Conservation (phyloP, 1,139 yeast species). For the Pichia sp. region DNA sequence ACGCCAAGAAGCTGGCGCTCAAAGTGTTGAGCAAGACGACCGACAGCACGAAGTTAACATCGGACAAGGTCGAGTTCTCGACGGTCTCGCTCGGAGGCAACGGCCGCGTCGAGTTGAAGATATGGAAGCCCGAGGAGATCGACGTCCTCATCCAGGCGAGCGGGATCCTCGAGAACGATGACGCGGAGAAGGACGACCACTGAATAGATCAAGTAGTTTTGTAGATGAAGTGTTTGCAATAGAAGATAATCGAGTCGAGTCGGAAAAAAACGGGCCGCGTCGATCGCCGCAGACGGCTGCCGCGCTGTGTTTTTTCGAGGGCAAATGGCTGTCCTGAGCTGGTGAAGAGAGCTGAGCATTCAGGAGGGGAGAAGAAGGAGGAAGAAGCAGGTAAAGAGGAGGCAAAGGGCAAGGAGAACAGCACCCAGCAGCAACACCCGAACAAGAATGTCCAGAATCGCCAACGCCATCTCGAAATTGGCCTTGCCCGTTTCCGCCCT, state of each 20-base stretch:
- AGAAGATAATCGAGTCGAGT: no score
- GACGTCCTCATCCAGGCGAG: slow-evolving; percentile 37
- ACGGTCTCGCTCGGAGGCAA: slow-evolving; percentile 51
- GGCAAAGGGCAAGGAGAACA: neutral
- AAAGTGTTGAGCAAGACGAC: slow-evolving; percentile 92
- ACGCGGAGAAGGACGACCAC: neutral
- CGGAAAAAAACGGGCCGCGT: no score
- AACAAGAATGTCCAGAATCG: slow-evolving; percentile 24
- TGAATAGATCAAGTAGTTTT: no score
- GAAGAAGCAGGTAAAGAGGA: neutral
- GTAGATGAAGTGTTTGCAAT: no score
- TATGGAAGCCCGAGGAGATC: slow-evolving; percentile 73
- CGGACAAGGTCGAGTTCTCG: slow-evolving; percentile 88
- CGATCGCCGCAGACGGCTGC: no score
- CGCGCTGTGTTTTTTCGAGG: no score
- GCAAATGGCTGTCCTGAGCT: no score
- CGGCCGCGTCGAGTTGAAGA: slow-evolving; percentile 60
- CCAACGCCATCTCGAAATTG: slow-evolving; percentile 49
- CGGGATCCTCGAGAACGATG: slow-evolving; percentile 59
- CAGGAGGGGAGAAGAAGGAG: no score
- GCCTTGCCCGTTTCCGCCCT: slow-evolving; percentile 73
- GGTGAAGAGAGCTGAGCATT: no score
- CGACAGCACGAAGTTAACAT: slow-evolving; percentile 79
- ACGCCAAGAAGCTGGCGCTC: slow-evolving; percentile 83
- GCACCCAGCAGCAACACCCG: neutral